These are phyloP conservation scores for Epicoccum sorghinum DNA, from an alignment of 2,329 filamentous ascomycete genomes.

Conservation along the genomic window DNA sequence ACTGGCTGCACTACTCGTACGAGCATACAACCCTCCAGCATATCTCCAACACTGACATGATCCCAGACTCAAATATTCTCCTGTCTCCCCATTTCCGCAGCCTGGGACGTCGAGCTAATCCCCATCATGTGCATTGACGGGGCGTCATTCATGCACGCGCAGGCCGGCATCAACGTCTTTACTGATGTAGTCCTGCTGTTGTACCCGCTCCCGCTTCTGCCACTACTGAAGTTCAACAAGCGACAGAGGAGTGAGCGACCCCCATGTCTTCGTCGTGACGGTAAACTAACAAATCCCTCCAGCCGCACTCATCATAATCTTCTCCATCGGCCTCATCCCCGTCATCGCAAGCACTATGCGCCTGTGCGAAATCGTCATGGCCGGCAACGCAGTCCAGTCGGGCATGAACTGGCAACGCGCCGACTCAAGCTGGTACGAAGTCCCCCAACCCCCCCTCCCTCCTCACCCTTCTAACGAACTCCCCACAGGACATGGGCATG, in stretches of 20 bases:
- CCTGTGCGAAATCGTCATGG: constrained; percentile 33
- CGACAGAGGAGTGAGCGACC: constrained; percentile 31
- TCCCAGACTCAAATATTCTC: constrained; percentile 29
- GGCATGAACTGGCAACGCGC: constrained; percentile 24
- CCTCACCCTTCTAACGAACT: constrained; percentile 7
- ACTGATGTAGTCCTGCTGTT: constrained; percentile 32
- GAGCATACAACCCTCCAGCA: neutral
- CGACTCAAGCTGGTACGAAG: constrained; percentile 29
- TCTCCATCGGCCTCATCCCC: constrained; percentile 36
- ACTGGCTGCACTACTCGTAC: constrained; percentile 29
- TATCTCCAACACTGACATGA: neutral
- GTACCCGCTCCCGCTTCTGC: constrained; percentile 33
- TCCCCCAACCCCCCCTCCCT: neutral
- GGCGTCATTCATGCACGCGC: constrained; percentile 27
- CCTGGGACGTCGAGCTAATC: constrained; percentile 27
- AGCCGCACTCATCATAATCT: constrained; percentile 34
- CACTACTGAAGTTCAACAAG: constrained; percentile 32
- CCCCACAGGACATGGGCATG: constrained; percentile 26
- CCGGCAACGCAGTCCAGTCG: constrained; percentile 13
- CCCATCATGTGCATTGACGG: constrained; percentile 27
- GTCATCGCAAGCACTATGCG: constrained; percentile 36
- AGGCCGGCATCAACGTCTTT: constrained; percentile 33
- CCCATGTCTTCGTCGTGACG: neutral
- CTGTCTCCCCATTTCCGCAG: constrained; percentile 27
- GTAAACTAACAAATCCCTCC: neutral